Conservation (phyloP, 805 yeast genomes). For the Saccharomycopsis fermentans region DNA sequence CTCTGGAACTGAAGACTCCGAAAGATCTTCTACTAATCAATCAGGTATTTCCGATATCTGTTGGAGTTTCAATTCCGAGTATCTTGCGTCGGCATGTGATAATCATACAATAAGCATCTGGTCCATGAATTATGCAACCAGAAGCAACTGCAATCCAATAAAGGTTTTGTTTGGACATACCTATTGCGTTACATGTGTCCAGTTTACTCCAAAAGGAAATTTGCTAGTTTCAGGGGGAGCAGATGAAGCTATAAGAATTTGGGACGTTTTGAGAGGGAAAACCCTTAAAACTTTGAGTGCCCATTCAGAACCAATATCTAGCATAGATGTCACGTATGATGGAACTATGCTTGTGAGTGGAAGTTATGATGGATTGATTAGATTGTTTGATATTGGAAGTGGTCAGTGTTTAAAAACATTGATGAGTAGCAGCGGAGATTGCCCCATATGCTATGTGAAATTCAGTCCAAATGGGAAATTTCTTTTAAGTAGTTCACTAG, state of each 20-base stretch:
- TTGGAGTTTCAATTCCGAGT: constrained; percentile 66
- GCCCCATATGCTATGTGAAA: constrained; percentile 67
- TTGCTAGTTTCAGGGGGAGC: constrained; percentile 72
- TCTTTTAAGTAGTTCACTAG: constrained; percentile 67
- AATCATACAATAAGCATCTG: constrained; percentile 74
- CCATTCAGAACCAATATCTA: constrained; percentile 82
- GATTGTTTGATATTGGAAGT: constrained; percentile 77
- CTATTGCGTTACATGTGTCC: constrained; percentile 66
- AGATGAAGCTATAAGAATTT: constrained; percentile 82
- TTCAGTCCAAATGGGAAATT: constrained; percentile 76
- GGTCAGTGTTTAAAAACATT: constrained; percentile 90
- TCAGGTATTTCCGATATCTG: constrained; percentile 67
- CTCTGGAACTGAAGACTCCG: neutral
- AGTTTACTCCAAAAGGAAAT: constrained; percentile 66
- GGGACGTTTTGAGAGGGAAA: constrained; percentile 72
- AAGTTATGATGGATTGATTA: constrained; percentile 81
- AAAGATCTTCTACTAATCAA: constrained; percentile 32
- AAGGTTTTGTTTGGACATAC: constrained; percentile 64
- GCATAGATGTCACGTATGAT: constrained; percentile 64
- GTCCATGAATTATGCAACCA: constrained; percentile 30
- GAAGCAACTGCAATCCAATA: constrained; percentile 28
- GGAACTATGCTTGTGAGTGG: constrained; percentile 79
- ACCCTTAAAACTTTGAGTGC: constrained; percentile 77
- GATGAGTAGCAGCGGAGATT: constrained; percentile 65
- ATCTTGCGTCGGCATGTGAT: constrained; percentile 78